Evolutionary conservation across 768 basidiomycete species (phyloP), one percentile per base, ranked within the genome.

Genomic region (Amanita subjunquillea): DNA sequence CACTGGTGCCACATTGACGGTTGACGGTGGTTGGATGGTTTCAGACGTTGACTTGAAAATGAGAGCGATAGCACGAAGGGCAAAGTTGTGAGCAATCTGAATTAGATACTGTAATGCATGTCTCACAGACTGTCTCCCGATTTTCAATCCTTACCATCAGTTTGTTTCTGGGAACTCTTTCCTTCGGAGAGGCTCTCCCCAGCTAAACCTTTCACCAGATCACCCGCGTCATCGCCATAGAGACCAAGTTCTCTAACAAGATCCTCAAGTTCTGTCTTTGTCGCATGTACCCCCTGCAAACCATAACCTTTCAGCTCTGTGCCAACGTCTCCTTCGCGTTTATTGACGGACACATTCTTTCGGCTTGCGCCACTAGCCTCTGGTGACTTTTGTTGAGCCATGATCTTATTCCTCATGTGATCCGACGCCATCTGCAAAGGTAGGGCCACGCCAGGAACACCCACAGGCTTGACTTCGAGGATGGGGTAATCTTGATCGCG

Each of bases 401-500:
- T 72, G 44, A 80, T 71, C 59, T 79, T 77, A 51, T 72, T 75
- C 60, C 71, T 80, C 59, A 91, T 73, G 45, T 74, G 83, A 38
- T 84, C 79, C n/a, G 86, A 85, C 6, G 83, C 85, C 84, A 91
- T 91, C 62, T 91, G 79, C 6, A 81, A 68, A 8, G 89, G 87
- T 6, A 80, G 72, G 27, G 77, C 71, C 0, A 86, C 90, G 3
- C 90, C 90, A 2, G 91, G 87, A 5, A 92, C 86, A 51, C 89
- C 90, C 48, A 91, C 76, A 9, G 86, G 82, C 57, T 79, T 75
- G 0, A 68, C 76, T 25, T 67, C 68, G 4, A 78, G 81, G 2
- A 74, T 65, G 1, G 79, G 75, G n/a, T 70, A 71, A 46, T 82
- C 80, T 54, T 80, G 82, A 37, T 87, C 86, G 46, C 78, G 65